Conservation (phyloP, 768 basidiomycete genomes). For the Podaxis carcinomalis region DNA sequence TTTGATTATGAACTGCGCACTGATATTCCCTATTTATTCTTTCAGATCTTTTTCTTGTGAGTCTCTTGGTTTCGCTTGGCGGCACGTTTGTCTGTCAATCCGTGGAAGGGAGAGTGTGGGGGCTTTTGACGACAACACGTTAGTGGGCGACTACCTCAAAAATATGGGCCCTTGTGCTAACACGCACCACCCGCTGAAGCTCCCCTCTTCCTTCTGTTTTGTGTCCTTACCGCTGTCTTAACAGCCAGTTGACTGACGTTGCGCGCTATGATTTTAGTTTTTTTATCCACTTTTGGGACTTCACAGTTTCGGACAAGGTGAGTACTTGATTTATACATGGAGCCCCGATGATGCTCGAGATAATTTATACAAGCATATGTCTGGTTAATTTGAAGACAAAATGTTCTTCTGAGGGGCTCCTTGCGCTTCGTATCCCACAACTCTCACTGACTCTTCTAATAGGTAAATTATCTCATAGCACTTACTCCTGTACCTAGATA, state of each 20-base stretch:
- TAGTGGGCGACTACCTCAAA: slow-evolving; percentile 4
- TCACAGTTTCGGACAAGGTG: slow-evolving; percentile 6
- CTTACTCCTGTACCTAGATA: background rate
- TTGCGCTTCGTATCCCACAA: background rate
- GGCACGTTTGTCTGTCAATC: background rate
- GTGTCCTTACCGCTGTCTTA: background rate
- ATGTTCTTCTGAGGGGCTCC: slow-evolving; percentile 43
- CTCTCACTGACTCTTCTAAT: background rate
- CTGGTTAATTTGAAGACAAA: slow-evolving; percentile 59
- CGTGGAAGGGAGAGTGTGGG: background rate
- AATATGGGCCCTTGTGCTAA: slow-evolving; percentile 31
- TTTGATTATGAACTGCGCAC: background rate
- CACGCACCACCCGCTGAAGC: slow-evolving; percentile 42
- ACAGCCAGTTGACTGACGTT: slow-evolving; percentile 6
- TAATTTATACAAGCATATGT: slow-evolving; percentile 69
- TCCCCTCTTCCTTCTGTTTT: background rate
- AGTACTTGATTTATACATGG: slow-evolving; percentile 10
- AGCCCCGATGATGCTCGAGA: slow-evolving; percentile 45
- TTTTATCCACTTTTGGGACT: background rate
- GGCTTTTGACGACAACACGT: slow-evolving; percentile 26
- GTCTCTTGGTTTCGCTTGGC: background rate
- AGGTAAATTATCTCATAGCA: background rate
- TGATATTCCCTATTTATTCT: background rate
- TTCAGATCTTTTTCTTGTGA: background rate
- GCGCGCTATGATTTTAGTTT: slow-evolving; percentile 5